Conservation (phyloP, 306 rosid genomes). For the Mimosa pudica region DNA sequence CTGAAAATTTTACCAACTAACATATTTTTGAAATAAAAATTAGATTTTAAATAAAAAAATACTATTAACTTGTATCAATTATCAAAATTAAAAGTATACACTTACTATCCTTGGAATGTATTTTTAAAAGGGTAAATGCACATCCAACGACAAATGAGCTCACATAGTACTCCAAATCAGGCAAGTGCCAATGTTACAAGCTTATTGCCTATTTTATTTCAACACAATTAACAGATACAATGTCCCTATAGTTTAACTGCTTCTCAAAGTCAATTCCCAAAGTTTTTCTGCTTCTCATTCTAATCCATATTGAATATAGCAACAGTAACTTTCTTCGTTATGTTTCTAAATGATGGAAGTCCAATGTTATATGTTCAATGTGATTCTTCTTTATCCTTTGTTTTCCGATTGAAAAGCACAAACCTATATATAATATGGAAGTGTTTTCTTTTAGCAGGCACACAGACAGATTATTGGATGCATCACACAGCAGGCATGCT, state of each 20-base stretch:
- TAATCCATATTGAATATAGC: neutral
- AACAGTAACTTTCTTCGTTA: neutral
- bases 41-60: constrained; percentile 2
- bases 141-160: constrained; percentile 2
- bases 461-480: neutral
- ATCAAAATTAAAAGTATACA: neutral
- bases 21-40: neutral
- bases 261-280: neutral
- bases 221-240: constrained; percentile 1
- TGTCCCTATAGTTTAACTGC: constrained; percentile 8
- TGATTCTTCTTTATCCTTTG: neutral
- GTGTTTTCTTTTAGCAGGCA: constrained; percentile 1
- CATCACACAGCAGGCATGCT: constrained; percentile 2
- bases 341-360: constrained; percentile 17
- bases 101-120: neutral
- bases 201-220: constrained; percentile 20
- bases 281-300: neutral
- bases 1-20: constrained; percentile 13
- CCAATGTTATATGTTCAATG: neutral
- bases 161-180: neutral
- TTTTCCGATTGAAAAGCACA: constrained; percentile 8
- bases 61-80: neutral
- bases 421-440: neutral
- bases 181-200: constrained; percentile 6
- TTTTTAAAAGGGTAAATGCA: constrained; percentile 22